Evolutionary conservation across 306 rosid genomes (phyloP), one percentile per base, ranked within the genome.

Genomic region (Abrus pulchellus): DNA sequence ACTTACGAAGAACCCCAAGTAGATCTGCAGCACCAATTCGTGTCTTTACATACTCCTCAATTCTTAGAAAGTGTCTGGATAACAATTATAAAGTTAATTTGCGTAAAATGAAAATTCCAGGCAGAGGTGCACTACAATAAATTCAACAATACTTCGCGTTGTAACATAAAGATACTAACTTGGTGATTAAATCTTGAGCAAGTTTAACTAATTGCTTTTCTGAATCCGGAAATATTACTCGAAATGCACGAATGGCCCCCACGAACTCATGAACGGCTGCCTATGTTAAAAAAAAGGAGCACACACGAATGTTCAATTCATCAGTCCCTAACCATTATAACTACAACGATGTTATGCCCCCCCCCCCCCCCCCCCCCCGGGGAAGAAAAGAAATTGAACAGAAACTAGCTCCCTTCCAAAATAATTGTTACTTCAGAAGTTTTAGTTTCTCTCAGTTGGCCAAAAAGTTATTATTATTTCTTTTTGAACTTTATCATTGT

Each of bases 221-320:
- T 72, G 98, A 93, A 88, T 93, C 93, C 7, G 96, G 92, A 87
- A 93, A 91, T 86, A 93, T 93, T 28, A 85, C 89, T 41, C 85
- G 86, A 84, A 90, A 92, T 68, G 97, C 93, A 80, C 72, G 88
- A 71, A 93, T 44, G 64, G 96, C 97, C 85, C 90, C 97, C 72
- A 82, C 89, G 83, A 90, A 89, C 81, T 91, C 97, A 4, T 65
- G 87, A 83, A 93, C 87, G 74, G 94, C 85, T 14, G 47, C 88
- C 99, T 95, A 72, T 48, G 80, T 79, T 78, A 14, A 54, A 77
- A 81, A 83, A 60, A 10, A 52, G 36, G 59, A 68, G 49, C 6
- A 80, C 5, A 61, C 72, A 52, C 55, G 52, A n/a, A 55, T 13
- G 43, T 2, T 74, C 3, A 57, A 57, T 41, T 72, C 27, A 3